These are phyloP conservation scores for Orbilia brochopaga DNA, from an alignment of 2,329 filamentous ascomycete species.

Conservation along the genomic window DNA sequence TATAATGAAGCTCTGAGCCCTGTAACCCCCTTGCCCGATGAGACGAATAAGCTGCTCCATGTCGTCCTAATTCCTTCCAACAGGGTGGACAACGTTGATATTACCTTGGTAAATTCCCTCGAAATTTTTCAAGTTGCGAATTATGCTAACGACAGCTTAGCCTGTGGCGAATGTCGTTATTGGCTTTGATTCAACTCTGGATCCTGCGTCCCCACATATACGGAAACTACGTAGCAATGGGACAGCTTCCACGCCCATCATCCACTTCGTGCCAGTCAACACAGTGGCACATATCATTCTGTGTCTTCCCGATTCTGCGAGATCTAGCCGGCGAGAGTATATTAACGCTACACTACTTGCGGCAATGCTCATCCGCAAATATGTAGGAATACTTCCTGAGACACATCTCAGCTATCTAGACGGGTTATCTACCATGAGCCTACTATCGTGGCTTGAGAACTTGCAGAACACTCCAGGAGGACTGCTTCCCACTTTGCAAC, in stretches of 20 bases:
- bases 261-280: constrained; percentile 36
- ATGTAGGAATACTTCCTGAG: constrained; percentile 26
- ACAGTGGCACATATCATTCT: constrained; percentile 34
- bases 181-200: constrained; percentile 30
- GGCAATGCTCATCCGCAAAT: constrained; percentile 29
- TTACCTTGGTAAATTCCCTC: constrained; percentile 17
- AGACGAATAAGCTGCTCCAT: constrained; percentile 9
- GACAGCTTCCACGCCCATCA: neutral
- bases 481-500: constrained; percentile 27
- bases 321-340: constrained; percentile 11
- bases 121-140: neutral
- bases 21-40: neutral
- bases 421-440: constrained; percentile 4
- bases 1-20: constrained; percentile 4
- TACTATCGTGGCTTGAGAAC: constrained; percentile 28
- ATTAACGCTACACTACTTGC: constrained; percentile 30
- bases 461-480: constrained; percentile 10
- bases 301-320: constrained; percentile 19
- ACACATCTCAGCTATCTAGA: constrained; percentile 16
- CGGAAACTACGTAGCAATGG: constrained; percentile 12
- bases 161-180: constrained; percentile 26
- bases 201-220: constrained; percentile 18
- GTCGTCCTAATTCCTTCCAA: constrained; percentile 23
- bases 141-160: constrained; percentile 17
- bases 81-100: neutral